Percentiles rank a stretch among this genome's conserved stretches.
Evolutionary conservation across 2,329 filamentous ascomycete species (phyloP).

Genomic region (Plectosphaerella sp.): DNA sequence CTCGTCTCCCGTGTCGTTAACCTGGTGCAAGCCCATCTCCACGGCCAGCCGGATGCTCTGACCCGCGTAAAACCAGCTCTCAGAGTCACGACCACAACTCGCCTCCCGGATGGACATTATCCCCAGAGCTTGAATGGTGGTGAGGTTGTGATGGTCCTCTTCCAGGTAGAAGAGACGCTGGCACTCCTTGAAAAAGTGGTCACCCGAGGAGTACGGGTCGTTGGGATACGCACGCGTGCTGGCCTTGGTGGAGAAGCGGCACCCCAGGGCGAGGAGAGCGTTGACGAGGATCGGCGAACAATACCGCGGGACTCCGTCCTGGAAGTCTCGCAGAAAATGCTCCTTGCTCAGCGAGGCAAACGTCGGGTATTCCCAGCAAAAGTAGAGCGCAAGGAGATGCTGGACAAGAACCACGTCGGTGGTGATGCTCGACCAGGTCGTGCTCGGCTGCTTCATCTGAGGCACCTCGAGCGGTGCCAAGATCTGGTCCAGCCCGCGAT

Average conservation of each 20-base stretch:
- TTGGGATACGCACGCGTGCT: conserved; percentile 58
- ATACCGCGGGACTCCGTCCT: conserved; percentile 54
- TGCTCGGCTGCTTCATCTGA: conserved; percentile 35
- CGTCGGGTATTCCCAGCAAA: conserved; percentile 73
- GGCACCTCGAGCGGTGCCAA: conserved; percentile 40
- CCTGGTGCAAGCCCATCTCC: conserved; percentile 64
- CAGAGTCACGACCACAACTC: conserved; percentile 66
- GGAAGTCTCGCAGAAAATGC: conserved; percentile 64
- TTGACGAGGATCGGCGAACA: conserved; percentile 66
- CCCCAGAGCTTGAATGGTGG: conserved; percentile 69
- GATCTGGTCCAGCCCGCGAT: conserved; percentile 41
- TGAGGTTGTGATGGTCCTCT: conserved; percentile 56
- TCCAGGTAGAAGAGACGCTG: conserved; percentile 56
- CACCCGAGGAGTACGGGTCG: conserved; percentile 62
- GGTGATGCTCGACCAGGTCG: conserved; percentile 59
- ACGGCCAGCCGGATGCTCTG: conserved; percentile 68
- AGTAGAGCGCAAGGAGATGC: conserved; percentile 63
- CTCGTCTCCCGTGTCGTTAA: conserved; percentile 42
- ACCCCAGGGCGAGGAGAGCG: conserved; percentile 60
- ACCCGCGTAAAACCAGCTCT: conserved; percentile 68
- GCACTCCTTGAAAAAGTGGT: conserved; percentile 71
- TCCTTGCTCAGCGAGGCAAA: conserved; percentile 70
- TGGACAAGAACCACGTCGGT: conserved; percentile 53
- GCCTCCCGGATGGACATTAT: conserved; percentile 74
- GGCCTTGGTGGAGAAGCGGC: conserved; percentile 62